Percentiles rank a stretch among this genome's conserved stretches.
These are phyloP conservation scores for Funneliformis caledonium DNA, from an alignment of 371 early-diverging fungal species.

Conservation along the genomic window DNA sequence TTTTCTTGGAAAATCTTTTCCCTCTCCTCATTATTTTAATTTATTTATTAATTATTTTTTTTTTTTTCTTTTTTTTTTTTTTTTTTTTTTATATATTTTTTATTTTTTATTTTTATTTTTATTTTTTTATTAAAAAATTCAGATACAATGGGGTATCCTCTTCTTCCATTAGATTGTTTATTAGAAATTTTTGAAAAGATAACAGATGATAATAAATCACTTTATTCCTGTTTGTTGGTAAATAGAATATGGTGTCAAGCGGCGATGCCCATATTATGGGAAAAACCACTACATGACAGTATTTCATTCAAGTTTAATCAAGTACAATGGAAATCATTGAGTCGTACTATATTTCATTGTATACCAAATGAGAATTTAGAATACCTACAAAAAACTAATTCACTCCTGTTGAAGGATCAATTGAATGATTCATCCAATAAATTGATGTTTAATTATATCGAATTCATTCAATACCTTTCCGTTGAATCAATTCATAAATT, in stretches of 20 bases:
- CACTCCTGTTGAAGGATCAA: too few relatives aligned
- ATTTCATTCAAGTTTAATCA: not conserved
- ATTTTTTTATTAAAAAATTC: too few relatives aligned
- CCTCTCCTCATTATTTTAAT: too few relatives aligned
- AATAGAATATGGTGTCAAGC: slow-evolving; percentile 25
- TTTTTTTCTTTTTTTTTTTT: too few relatives aligned
- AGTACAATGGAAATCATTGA: not conserved
- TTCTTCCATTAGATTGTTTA: slow-evolving; percentile 5
- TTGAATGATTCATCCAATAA: not conserved
- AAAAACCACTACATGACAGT: slow-evolving; percentile 5
- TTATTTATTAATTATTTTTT: too few relatives aligned
- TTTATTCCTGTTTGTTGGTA: slow-evolving; percentile 4
- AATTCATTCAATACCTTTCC: not conserved
- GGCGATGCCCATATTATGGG: slow-evolving; percentile 28
- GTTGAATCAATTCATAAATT: not conserved
- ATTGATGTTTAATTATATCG: not conserved
- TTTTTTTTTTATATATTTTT: too few relatives aligned
- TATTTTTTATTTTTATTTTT: too few relatives aligned
- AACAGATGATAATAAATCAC: slow-evolving; percentile 16
- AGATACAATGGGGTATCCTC: not conserved
- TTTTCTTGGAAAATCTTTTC: too few relatives aligned
- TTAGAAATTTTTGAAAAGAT: slow-evolving; percentile 19
- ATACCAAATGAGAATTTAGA: not conserved
- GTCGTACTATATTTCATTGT: not conserved
- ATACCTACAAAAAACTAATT: not conserved